Base-by-base conservation (phyloP, 768 basidiomycete species). In the Hygrocybe coccinea region DNA sequence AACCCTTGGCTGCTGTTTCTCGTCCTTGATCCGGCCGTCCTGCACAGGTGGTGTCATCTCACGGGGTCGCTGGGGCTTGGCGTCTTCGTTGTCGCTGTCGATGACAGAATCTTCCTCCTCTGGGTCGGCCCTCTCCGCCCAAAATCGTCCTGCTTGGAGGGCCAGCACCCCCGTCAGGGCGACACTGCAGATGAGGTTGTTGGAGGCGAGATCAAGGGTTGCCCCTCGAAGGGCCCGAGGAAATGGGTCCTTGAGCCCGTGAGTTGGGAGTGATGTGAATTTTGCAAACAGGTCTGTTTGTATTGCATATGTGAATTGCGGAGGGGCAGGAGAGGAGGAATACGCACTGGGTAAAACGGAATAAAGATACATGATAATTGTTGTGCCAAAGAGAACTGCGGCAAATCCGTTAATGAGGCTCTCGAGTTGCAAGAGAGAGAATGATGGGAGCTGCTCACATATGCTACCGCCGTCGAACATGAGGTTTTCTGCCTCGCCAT, bases 391-490 rank as follows among this genome's bases (percentile, higher is more conserved):
- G 57, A 93, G 74, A 71, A 93, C 91, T 93, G 29, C 24, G 37
- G n/a, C n/a, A n/a, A n/a, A n/a, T n/a, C 34, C 14, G 46, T 51
- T 50, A 36, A 56, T 54, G 43, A 50, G 38, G 41, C 21, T 22
- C 19, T 14, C 33, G 50, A 9, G 37, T 35, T 34, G 14, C 25
- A 8, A n/a, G 8, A 24, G 34, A 43, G 11, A 65, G 17, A 41
- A 15, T 46, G 33, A 4, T 9, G 12, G 38, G n/a, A 39, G 21
- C 3, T 24, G 53, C 75, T 66, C 59, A 92, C 91, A 88, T 61
- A 91, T 85, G 68, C 89, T 91, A 50, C 87, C 91, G 22, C 91
- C 90, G 64, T 93, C 91, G 62, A 93, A 93, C 89, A 93, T 91
- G 65, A 93, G 75, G 69, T 93, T 92, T 33, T 84, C 87, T 2